phyloP scores from a whole-genome alignment of 768 basidiomycete species.

The Termitomyces heimii region DNA sequence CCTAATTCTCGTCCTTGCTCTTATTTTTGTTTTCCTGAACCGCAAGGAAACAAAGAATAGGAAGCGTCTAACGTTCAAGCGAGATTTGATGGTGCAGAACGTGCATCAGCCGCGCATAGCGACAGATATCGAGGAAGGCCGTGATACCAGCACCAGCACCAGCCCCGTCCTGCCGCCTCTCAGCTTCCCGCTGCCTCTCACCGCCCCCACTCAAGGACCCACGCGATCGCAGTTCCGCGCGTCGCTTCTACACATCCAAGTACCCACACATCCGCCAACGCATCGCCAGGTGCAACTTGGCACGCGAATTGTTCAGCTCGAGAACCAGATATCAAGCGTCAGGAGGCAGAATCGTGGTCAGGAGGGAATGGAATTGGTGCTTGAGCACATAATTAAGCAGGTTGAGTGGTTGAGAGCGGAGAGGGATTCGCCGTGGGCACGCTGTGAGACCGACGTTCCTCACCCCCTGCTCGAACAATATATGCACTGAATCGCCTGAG shows the following conservation, averaged over 20 bases:
- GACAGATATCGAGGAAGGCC: constrained; percentile 5
- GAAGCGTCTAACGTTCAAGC: constrained; percentile 10
- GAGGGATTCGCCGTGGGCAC: constrained; percentile 9
- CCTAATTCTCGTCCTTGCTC: constrained; percentile 3
- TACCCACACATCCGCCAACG: constrained; percentile 1
- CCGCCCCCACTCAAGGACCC: background rate
- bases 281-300: constrained; percentile 7
- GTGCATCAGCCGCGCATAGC: background rate
- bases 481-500: background rate
- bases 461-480: constrained; percentile 2
- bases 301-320: constrained; percentile 4
- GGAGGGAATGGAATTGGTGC: background rate
- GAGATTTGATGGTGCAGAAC: constrained; percentile 12
- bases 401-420: constrained; percentile 9
- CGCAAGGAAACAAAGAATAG: background rate
- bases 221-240: background rate
- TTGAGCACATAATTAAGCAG: constrained; percentile 9
- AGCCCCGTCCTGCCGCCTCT: constrained; percentile 1
- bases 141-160: background rate
- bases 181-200: background rate
- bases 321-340: constrained; percentile 8
- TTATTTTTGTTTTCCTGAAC: constrained; percentile 1
- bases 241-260: background rate
- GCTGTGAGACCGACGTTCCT: constrained; percentile 6
- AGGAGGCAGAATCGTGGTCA: constrained; percentile 4